Conservation (phyloP, 768 basidiomycete species). For the Amanita inopinata region DNA sequence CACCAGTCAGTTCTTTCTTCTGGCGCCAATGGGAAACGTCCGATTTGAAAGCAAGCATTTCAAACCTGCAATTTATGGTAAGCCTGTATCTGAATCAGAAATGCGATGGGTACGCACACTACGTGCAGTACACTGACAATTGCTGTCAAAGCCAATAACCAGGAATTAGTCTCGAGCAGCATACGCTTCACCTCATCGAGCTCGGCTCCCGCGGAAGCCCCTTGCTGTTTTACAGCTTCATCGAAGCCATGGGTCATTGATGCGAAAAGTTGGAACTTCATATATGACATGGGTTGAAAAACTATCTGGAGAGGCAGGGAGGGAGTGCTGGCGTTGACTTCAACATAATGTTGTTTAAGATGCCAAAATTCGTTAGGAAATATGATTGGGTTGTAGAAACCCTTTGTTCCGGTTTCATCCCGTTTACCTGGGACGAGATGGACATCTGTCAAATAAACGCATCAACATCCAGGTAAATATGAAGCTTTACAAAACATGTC, state of each 20-base stretch:
- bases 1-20: slow-evolving; percentile 90
- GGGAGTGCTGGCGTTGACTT: slow-evolving; percentile 79
- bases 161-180: slow-evolving; percentile 82
- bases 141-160: slow-evolving; percentile 77
- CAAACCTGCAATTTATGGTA: slow-evolving; percentile 48
- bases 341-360: slow-evolving; percentile 68
- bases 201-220: slow-evolving; percentile 53
- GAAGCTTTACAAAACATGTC: not conserved
- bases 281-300: slow-evolving; percentile 77
- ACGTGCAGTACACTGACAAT: slow-evolving; percentile 82
- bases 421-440: slow-evolving; percentile 48
- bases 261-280: slow-evolving; percentile 83
- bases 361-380: slow-evolving; percentile 97
- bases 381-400: slow-evolving; percentile 78
- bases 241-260: slow-evolving; percentile 82
- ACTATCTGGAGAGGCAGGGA: slow-evolving; percentile 71
- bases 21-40: slow-evolving; percentile 95
- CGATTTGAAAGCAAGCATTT: slow-evolving; percentile 91
- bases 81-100: slow-evolving; percentile 1
- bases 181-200: slow-evolving; percentile 94
- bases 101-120: slow-evolving; percentile 42
- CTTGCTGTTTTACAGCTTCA: slow-evolving; percentile 73
- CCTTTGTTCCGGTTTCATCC: slow-evolving; percentile 55
- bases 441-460: slow-evolving; percentile 45
- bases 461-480: slow-evolving; percentile 10